Conservation (phyloP, 176 grass and related monocot species). For the Urochloa ruziziensis region DNA sequence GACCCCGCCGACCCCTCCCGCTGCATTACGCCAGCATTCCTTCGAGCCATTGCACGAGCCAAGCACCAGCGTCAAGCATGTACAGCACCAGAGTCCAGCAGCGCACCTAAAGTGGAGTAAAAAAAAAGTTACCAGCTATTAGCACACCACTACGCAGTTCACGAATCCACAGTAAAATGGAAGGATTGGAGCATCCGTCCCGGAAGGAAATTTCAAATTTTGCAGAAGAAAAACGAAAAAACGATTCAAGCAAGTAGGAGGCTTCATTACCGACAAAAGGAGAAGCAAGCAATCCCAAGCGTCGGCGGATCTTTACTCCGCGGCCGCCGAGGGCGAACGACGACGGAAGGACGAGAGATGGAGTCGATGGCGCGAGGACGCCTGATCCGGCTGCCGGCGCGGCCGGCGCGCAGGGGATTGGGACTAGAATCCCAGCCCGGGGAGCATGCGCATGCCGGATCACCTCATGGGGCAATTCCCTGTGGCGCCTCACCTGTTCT, state of each 20-base stretch:
- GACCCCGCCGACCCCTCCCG: conserved; percentile 74
- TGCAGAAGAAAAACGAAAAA: not conserved
- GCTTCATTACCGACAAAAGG: conserved; percentile 20
- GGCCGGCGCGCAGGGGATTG: conserved; percentile 12
- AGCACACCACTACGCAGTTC: not conserved
- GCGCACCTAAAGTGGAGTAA: conserved; percentile 1
- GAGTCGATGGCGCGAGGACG: not conserved
- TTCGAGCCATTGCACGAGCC: conserved; percentile 71
- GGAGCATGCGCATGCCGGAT: conserved; percentile 23
- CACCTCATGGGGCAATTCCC: conserved; percentile 26
- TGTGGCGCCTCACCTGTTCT: not conserved
- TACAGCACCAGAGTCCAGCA: conserved; percentile 21
- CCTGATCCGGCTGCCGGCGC: conserved; percentile 13
- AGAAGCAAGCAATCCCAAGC: conserved; percentile 5
- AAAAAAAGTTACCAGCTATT: not conserved
- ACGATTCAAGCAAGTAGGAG: not conserved
- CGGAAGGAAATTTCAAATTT: not conserved
- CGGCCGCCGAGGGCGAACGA: not conserved
- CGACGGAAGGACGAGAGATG: not conserved
- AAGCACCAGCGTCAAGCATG: conserved; percentile 28
- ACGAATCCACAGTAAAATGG: not conserved
- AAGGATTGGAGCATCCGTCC: not conserved
- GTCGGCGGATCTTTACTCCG: conserved; percentile 8
- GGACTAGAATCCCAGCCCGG: conserved; percentile 13
- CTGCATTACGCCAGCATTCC: conserved; percentile 65